A percentile compares a stretch with the other conserved stretches of the same genome.
Conservation (phyloP, 768 basidiomycete genomes). For the Suillus variegatus region DNA sequence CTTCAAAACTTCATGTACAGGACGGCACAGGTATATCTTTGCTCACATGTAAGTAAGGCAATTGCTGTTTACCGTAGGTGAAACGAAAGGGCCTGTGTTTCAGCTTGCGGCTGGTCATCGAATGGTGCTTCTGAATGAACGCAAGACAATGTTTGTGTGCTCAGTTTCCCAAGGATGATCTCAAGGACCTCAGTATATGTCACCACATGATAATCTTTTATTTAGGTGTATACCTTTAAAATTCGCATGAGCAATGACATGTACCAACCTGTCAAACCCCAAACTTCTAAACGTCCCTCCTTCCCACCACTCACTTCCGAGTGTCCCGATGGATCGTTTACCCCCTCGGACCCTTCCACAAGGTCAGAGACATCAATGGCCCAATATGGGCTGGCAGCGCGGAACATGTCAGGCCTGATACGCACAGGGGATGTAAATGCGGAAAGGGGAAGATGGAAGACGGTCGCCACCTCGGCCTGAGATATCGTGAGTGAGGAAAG, state of each 20-base stretch:
- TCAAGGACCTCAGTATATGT: background rate
- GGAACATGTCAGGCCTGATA: background rate
- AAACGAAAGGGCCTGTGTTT: background rate
- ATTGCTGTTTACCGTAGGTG: no score
- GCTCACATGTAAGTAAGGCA: background rate
- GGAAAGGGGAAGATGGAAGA: conserved; percentile 1
- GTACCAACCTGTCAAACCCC: conserved; percentile 32
- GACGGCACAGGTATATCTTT: no score
- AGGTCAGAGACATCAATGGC: background rate
- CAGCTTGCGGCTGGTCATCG: background rate
- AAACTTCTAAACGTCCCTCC: conserved; percentile 60
- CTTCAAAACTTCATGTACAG: no score
- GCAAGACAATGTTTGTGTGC: background rate
- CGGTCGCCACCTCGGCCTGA: background rate
- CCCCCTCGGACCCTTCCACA: background rate
- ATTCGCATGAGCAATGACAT: no score
- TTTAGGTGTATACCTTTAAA: no score
- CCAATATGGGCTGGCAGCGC: background rate
- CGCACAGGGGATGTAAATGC: background rate
- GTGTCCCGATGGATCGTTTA: background rate
- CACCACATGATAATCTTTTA: no score
- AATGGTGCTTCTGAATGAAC: background rate
- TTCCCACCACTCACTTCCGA: background rate
- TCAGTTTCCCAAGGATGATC: background rate
- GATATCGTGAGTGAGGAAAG: background rate